Percentiles rank a stretch among this genome's conserved stretches.
These are phyloP conservation scores for Arthroderma uncinatum DNA, from an alignment of 2,329 filamentous ascomycete species.

Conservation along the genomic window DNA sequence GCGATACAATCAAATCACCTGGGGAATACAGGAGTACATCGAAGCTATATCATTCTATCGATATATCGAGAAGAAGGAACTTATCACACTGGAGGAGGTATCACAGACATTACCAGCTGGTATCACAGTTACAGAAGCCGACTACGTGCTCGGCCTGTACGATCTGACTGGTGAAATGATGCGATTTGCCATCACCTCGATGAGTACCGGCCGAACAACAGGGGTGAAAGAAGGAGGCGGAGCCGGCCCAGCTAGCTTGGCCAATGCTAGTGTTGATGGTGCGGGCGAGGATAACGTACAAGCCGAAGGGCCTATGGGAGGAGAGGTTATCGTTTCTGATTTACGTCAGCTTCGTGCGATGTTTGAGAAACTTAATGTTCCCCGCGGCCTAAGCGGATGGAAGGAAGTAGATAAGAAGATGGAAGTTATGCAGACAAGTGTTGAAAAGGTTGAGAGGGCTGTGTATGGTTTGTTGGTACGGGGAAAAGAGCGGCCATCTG, in stretches of 20 bases:
- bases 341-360: constrained; percentile 64
- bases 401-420: constrained; percentile 67
- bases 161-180: constrained; percentile 95
- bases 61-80: constrained; percentile 66
- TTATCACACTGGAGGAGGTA: constrained; percentile 59
- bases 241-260: constrained; percentile 4
- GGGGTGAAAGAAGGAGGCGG: constrained; percentile 19
- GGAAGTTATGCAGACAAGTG: constrained; percentile 73
- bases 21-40: constrained; percentile 83
- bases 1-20: constrained; percentile 70
- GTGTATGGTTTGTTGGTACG: constrained; percentile 80
- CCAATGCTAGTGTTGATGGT: constrained; percentile 8
- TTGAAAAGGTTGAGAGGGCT: constrained; percentile 85
- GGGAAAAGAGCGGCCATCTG: constrained; percentile 77
- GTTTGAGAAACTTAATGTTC: constrained; percentile 60
- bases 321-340: constrained; percentile 55
- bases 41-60: constrained; percentile 82
- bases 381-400: constrained; percentile 42
- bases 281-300: constrained; percentile 14
- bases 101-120: constrained; percentile 34
- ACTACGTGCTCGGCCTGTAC: constrained; percentile 84
- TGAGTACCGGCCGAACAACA: constrained; percentile 58
- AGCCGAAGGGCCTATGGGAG: constrained; percentile 32
- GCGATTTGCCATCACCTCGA: constrained; percentile 83
- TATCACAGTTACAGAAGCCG: constrained; percentile 61